These are phyloP conservation scores for Pseudomassariella vexata DNA, from an alignment of 2,329 filamentous ascomycete species.

Conservation along the genomic window DNA sequence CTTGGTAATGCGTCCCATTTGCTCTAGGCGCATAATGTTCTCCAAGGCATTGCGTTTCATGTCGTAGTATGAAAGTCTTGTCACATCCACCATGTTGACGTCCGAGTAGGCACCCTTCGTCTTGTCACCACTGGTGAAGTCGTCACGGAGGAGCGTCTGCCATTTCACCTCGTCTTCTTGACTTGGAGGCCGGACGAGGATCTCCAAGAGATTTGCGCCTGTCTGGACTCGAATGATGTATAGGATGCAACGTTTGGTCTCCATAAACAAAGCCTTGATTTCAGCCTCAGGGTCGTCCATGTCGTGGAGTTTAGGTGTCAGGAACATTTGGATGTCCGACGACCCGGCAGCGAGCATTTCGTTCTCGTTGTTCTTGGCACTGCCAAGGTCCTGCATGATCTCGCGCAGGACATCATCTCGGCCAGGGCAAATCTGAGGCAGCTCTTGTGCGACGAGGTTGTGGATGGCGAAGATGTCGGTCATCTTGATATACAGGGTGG, in stretches of 20 bases:
- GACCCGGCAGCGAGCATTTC: conserved; percentile 85
- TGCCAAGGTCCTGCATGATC: conserved; percentile 88
- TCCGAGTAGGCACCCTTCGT: conserved; percentile 86
- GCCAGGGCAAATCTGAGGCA: conserved; percentile 68
- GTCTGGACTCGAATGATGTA: conserved; percentile 98
- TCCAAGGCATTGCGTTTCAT: conserved; percentile 90
- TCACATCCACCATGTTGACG: conserved; percentile 81
- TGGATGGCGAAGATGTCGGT: conserved; percentile 96
- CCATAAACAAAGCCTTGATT: conserved; percentile 90
- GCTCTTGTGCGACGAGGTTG: conserved; percentile 74
- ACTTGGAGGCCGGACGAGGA: conserved; percentile 83
- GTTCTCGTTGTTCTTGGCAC: conserved; percentile 91
- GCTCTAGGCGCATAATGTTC: conserved; percentile 86
- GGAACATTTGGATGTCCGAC: conserved; percentile 83
- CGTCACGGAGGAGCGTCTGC: conserved; percentile 74
- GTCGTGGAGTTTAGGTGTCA: conserved; percentile 85
- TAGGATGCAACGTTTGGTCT: conserved; percentile 92
- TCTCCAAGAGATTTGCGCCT: conserved; percentile 86
- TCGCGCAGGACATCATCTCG: conserved; percentile 87
- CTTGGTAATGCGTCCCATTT: conserved; percentile 79
- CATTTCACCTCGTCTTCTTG: conserved; percentile 87
- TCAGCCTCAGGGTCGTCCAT: conserved; percentile 90
- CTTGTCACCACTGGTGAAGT: conserved; percentile 63
- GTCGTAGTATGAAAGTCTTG: conserved; percentile 82
- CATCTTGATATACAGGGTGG: conserved; percentile 99